Evolutionary conservation across 306 rosid species (phyloP).

Genomic region (Gastrolobium bilobum): DNA sequence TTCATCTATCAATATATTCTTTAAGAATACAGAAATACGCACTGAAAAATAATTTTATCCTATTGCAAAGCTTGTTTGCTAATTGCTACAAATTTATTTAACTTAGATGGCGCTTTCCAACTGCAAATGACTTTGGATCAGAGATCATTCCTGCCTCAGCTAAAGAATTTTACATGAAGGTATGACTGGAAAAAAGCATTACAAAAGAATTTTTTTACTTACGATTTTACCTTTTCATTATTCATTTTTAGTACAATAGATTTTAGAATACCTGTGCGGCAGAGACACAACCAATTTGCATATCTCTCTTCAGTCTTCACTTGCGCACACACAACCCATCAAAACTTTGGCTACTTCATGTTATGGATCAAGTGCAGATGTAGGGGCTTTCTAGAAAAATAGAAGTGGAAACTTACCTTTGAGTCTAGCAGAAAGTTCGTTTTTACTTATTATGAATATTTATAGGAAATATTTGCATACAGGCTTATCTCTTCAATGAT

Average conservation of each 20-base stretch:
- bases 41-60: slow-evolving; percentile 24
- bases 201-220: background rate
- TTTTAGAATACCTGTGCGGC: background rate
- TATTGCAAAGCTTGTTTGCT: slow-evolving; percentile 42
- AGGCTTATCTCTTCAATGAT: slow-evolving; percentile 98
- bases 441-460: slow-evolving; percentile 40
- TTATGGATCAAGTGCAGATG: background rate
- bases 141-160: slow-evolving; percentile 98
- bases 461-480: slow-evolving; percentile 42
- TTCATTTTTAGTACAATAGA: background rate
- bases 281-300: background rate
- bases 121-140: slow-evolving; percentile 99
- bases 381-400: background rate
- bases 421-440: slow-evolving; percentile 9
- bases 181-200: slow-evolving; percentile 39
- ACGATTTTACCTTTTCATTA: slow-evolving; percentile 1
- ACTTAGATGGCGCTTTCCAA: slow-evolving; percentile 95
- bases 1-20: slow-evolving; percentile 61
- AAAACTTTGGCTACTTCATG: background rate
- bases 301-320: background rate
- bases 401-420: slow-evolving; percentile 16
- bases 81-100: slow-evolving; percentile 49
- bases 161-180: slow-evolving; percentile 85
- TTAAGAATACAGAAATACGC: slow-evolving; percentile 43
- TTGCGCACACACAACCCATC: background rate